Conservation (phyloP, 2,329 filamentous ascomycete genomes). For the Epichloe uncinata region DNA sequence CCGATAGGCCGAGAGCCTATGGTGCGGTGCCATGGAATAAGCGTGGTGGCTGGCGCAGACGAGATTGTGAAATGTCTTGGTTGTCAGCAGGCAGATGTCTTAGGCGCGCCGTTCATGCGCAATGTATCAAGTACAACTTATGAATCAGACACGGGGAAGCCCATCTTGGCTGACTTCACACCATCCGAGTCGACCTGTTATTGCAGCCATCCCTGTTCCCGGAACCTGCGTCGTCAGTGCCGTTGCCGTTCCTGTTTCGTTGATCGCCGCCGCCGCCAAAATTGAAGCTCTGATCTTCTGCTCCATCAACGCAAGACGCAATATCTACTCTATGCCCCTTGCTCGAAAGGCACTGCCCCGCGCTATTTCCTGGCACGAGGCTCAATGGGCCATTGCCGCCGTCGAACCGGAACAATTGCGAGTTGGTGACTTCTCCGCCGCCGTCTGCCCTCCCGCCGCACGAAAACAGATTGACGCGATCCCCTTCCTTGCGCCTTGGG, state of each 20-base stretch:
- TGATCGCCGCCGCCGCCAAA: neutral
- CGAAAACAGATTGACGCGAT: constrained; percentile 42
- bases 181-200: too few species aligned
- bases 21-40: too few species aligned
- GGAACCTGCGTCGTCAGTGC: too few species aligned
- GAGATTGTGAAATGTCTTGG: too few species aligned
- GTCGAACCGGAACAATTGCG: constrained; percentile 37
- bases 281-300: constrained; percentile 1
- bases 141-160: too few species aligned
- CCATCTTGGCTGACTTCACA: too few species aligned
- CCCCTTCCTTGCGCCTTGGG: constrained; percentile 10
- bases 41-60: too few species aligned
- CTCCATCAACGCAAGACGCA: neutral
- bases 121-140: too few species aligned
- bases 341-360: constrained; percentile 28
- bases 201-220: too few species aligned
- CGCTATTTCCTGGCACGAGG: constrained; percentile 31
- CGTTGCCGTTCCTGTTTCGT: neutral
- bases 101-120: too few species aligned
- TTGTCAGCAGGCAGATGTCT: too few species aligned
- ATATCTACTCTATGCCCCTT: constrained; percentile 23
- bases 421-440: constrained; percentile 33
- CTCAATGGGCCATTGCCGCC: constrained; percentile 27
- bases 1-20: too few species aligned
- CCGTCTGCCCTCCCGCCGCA: constrained; percentile 46